A percentile compares a stretch with the other conserved stretches of the same genome.
phyloP scores from a whole-genome alignment of 1,139 yeast genomes.

The Williopsis jadinii region DNA sequence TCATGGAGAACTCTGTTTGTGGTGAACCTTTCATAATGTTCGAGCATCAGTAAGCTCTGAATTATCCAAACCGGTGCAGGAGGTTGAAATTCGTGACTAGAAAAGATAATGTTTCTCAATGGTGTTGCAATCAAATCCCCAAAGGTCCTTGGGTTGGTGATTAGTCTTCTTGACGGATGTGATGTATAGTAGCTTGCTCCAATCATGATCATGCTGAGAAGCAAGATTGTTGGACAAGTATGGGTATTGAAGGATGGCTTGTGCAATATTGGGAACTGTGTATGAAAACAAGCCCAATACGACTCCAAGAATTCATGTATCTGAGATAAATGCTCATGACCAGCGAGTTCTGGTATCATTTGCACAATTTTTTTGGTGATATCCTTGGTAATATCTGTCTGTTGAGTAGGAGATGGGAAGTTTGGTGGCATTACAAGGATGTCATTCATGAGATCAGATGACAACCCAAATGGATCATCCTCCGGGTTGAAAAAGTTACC shows the following conservation, averaged over 20 bases:
- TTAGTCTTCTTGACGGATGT: slow-evolving; percentile 15
- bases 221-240: slow-evolving; percentile 43
- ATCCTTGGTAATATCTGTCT: slow-evolving; percentile 20
- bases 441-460: slow-evolving; percentile 20
- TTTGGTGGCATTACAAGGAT: slow-evolving; percentile 22
- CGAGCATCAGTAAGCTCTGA: slow-evolving; percentile 56
- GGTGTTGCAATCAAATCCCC: slow-evolving; percentile 52
- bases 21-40: slow-evolving; percentile 62
- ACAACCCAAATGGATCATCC: slow-evolving; percentile 24
- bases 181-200: slow-evolving; percentile 38
- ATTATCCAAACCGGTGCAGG: slow-evolving; percentile 58
- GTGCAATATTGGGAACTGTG: slow-evolving; percentile 56
- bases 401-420: slow-evolving; percentile 22
- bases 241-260: slow-evolving; percentile 56
- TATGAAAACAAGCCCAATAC: slow-evolving; percentile 56
- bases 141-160: slow-evolving; percentile 25
- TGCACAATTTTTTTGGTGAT: slow-evolving; percentile 14
- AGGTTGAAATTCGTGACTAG: slow-evolving; percentile 51
- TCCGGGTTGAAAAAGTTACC: slow-evolving; percentile 22
- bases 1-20: slow-evolving; percentile 56
- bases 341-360: slow-evolving; percentile 23
- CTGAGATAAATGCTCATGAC: slow-evolving; percentile 18
- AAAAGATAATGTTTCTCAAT: slow-evolving; percentile 54
- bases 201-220: slow-evolving; percentile 51
- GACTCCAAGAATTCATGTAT: slow-evolving; percentile 27